phyloP scores from a whole-genome alignment of 2,329 filamentous ascomycete genomes.

The Neocatenulostroma microsporum region DNA sequence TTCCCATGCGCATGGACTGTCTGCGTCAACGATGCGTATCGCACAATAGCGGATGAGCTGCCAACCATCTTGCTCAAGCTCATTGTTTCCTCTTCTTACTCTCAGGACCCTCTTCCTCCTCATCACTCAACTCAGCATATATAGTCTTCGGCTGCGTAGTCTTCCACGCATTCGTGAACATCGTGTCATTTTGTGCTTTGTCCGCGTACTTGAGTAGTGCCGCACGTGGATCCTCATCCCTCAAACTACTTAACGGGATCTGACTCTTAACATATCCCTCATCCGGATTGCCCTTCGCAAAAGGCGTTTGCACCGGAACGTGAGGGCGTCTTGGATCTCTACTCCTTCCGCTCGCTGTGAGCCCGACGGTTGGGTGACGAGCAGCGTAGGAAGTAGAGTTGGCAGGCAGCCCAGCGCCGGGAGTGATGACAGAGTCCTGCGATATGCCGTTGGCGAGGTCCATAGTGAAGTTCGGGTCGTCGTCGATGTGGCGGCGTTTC shows the following conservation, averaged over 20 bases:
- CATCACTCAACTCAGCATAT: conserved; percentile 83
- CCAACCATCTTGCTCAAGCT: no score
- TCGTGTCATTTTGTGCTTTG: conserved; percentile 81
- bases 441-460: conserved; percentile 75
- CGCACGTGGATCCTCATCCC: conserved; percentile 92
- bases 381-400: conserved; percentile 46
- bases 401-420: conserved; percentile 34
- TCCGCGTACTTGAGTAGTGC: conserved; percentile 92
- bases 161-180: conserved; percentile 92
- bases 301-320: conserved; percentile 75
- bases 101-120: conserved; percentile 62
- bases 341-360: conserved; percentile 69
- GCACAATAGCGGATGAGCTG: no score
- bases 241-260: conserved; percentile 83
- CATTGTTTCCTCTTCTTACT: conserved; percentile 42
- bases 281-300: conserved; percentile 83
- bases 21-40: no score
- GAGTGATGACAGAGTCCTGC: conserved; percentile 66
- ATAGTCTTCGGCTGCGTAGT: conserved; percentile 86
- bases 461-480: conserved; percentile 79
- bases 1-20: no score
- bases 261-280: conserved; percentile 80
- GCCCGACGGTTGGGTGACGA: conserved; percentile 62
- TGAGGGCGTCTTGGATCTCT: conserved; percentile 79
- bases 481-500: conserved; percentile 91